Base-by-base conservation (phyloP, 768 basidiomycete genomes). In the Tulasnella sp. region DNA sequence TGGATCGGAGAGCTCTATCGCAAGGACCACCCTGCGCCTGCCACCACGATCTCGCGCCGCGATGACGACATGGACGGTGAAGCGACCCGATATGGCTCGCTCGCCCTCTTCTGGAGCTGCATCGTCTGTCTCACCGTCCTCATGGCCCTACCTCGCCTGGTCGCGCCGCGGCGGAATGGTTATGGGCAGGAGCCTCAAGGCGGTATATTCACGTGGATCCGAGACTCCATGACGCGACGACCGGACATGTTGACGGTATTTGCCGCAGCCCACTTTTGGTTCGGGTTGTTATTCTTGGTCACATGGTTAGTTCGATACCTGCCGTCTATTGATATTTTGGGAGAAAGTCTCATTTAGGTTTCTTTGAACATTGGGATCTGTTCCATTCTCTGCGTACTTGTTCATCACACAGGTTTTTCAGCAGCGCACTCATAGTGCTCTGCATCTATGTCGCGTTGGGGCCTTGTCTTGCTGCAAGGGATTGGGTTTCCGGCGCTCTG, bases 1-100 rank as follows among this genome's bases (percentile, higher is more conserved):
- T 58, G 22, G 21, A 52, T 58, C 25, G 49, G 56, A 4, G 56
- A 58, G n/a, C 17, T 53, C 27, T 58, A 56, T 25, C 9, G 49
- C 4, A 27, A 17, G 30, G n/a, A 54, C 12, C n/a, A 58, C 49
- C 49, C 46, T 19, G 10, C n/a, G 11, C n/a, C 41, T 10, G 19
- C 45, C 19, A 27, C 5, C 10, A 7, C 8, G 10, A 27, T 48
- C 45, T 48, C 8, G 45, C 10, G 19, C 8, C 5, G 19, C 25
- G 8, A 7, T 24, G 48, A 21, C 48, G 25, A 25, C n/a, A 17
- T 24, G 21, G 44, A 44, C 31, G 56, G 25, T 24, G 56, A 54
- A 12, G 56, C 52, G 21, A 52, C 49, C 19, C 56, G 56, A 15
- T 22, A 44, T 10, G 56, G 56, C 8, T n/a, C 56, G 4, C 38